Conservation (phyloP, 176 grass and related monocot species). For the sorghum (Sorghum bicolor) region Sorghum_bicolor_NCBIv3 NC_012873.2:8272501-8273000, state of each 20-base stretch:
- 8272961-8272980: slow-evolving; percentile 60
- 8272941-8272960: slow-evolving; percentile 69
- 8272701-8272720: slow-evolving; percentile 60
- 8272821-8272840: neutral
- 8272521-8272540: slow-evolving; percentile 57
- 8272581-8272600: slow-evolving; percentile 62
- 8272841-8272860: slow-evolving; percentile 13
- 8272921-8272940: slow-evolving; percentile 73
- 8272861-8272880: slow-evolving; percentile 41
- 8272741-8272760: slow-evolving; percentile 49
- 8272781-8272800: neutral
- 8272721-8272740: slow-evolving; percentile 71
- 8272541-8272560: slow-evolving; percentile 38
- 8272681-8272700: slow-evolving; percentile 55
- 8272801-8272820: neutral
- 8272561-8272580: slow-evolving; percentile 77
- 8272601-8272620: slow-evolving; percentile 53
- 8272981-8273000: slow-evolving; percentile 51
- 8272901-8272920: slow-evolving; percentile 47
- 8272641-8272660: slow-evolving; percentile 42
- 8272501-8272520: slow-evolving; percentile 1
- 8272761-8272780: slow-evolving; percentile 49
- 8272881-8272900: slow-evolving; percentile 56
- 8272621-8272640: slow-evolving; percentile 39
- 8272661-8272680: slow-evolving; percentile 41